A percentile compares a stretch with the other conserved stretches of the same genome.
phyloP scores from a whole-genome alignment of 1,284 basidiomycete genomes.

The Entoloma clypeatum region DNA sequence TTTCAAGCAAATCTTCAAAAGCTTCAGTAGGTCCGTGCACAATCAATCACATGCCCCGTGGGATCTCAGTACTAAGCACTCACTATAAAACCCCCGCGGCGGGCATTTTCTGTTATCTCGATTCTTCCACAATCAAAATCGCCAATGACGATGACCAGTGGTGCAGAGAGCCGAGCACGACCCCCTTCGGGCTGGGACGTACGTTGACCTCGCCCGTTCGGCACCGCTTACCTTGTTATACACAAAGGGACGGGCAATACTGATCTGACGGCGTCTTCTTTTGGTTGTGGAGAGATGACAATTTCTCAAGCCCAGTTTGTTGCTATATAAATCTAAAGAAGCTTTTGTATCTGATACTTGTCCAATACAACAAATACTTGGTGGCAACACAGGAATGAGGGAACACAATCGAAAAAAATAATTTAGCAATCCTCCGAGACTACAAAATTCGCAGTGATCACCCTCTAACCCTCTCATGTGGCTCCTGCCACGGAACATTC shows the following conservation, averaged over 20 bases:
- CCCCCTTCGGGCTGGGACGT: conserved; percentile 32
- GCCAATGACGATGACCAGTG: conserved; percentile 40
- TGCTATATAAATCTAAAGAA: too few species aligned
- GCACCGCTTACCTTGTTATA: conserved; percentile 47
- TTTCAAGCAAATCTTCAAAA: too few species aligned
- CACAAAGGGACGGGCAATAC: conserved; percentile 42
- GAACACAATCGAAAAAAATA: too few species aligned
- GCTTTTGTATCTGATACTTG: too few species aligned
- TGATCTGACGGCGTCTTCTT: conserved; percentile 39
- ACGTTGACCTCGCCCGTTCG: conserved; percentile 51
- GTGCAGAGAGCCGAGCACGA: conserved; percentile 47
- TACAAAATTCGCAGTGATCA: too few species aligned
- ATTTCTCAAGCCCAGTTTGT: background rate
- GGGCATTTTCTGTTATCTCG: conserved; percentile 25
- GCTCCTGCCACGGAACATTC: conserved; percentile 74
- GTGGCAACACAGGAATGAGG: too few species aligned
- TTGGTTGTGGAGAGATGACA: conserved; percentile 18
- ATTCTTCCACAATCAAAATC: conserved; percentile 53
- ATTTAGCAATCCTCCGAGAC: too few species aligned
- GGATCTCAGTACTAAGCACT: too few species aligned
- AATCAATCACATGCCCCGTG: too few species aligned
- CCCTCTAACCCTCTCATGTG: conserved; percentile 60
- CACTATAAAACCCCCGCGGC: too few species aligned
- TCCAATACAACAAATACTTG: too few species aligned
- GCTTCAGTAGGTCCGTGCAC: too few species aligned